Conservation (phyloP, 352 stramenopile genomes). For the Phytophthora nicotianae region DNA sequence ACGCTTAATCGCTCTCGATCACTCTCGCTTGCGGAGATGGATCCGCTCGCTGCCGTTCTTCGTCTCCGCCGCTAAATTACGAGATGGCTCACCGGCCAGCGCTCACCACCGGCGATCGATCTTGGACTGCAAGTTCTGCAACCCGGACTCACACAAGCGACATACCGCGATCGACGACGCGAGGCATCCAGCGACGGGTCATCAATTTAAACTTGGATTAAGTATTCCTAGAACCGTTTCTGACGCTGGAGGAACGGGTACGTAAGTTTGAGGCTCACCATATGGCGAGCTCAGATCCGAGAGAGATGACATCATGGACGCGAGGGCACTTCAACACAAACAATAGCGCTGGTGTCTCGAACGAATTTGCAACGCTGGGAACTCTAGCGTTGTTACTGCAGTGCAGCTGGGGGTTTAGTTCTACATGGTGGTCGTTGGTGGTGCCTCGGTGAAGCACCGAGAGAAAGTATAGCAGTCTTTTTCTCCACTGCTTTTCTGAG, state of each 20-base stretch:
- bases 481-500: constrained; percentile 16
- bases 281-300: constrained; percentile 19
- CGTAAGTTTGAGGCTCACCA: constrained; percentile 23
- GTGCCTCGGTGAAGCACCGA: not conserved
- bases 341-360: not conserved
- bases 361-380: constrained; percentile 4
- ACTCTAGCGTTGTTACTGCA: not conserved
- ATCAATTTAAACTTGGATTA: constrained; percentile 8
- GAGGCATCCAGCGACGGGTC: constrained; percentile 3
- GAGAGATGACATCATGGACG: constrained; percentile 26
- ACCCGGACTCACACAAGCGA: constrained; percentile 31
- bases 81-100: constrained; percentile 34
- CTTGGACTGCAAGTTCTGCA: constrained; percentile 34
- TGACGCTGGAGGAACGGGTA: constrained; percentile 13
- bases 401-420: constrained; percentile 3
- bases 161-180: constrained; percentile 31
- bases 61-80: constrained; percentile 27
- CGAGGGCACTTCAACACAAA: constrained; percentile 23
- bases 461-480: not conserved
- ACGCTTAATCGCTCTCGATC: constrained; percentile 4
- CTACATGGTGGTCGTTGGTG: not conserved
- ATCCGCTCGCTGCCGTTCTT: constrained; percentile 10
- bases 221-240: constrained; percentile 14
- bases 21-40: constrained; percentile 2
- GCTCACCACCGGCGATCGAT: constrained; percentile 29